phyloP scores from a whole-genome alignment of 2,329 filamentous ascomycete genomes.

The Arthrobotrys conoides region DNA sequence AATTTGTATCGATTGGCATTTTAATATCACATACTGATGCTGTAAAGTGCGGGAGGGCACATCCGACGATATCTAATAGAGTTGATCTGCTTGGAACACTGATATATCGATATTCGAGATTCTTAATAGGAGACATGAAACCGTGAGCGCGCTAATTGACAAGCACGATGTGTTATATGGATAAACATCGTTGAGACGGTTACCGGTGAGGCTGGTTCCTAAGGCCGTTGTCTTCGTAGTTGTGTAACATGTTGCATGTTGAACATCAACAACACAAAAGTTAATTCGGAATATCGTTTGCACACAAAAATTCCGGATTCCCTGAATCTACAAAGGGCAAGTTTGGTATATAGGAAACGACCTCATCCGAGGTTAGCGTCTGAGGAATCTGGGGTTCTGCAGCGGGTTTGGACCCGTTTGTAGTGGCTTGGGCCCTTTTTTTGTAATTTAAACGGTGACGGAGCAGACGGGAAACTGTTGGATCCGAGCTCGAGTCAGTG shows the following conservation, averaged over 20 bases:
- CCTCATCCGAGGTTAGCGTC: conserved; percentile 32
- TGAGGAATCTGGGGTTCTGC: conserved; percentile 26
- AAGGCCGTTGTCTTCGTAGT: not conserved
- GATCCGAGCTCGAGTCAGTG: conserved; percentile 13
- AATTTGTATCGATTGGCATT: no score
- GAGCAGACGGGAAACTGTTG: conserved; percentile 24
- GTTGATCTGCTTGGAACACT: no score
- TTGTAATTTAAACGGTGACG: conserved; percentile 38
- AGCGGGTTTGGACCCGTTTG: conserved; percentile 9
- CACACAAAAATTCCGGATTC: not conserved
- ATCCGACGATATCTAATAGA: no score
- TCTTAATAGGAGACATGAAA: no score
- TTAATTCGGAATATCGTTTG: not conserved
- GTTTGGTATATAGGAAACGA: conserved; percentile 20
- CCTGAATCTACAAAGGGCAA: conserved; percentile 12
- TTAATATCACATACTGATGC: no score
- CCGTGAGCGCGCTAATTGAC: no score
- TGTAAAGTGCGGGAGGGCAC: no score
- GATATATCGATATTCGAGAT: no score
- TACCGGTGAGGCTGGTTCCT: not conserved
- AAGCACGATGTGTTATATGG: no score
- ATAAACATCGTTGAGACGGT: no score
- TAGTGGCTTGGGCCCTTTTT: conserved; percentile 30
- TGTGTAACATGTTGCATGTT: conserved; percentile 28
- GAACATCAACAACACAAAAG: conserved; percentile 13